A percentile compares a stretch with the other conserved stretches of the same genome.
Conservation (phyloP, 495 filamentous ascomycete genomes). For the Trichoderma erinaceum region DNA sequence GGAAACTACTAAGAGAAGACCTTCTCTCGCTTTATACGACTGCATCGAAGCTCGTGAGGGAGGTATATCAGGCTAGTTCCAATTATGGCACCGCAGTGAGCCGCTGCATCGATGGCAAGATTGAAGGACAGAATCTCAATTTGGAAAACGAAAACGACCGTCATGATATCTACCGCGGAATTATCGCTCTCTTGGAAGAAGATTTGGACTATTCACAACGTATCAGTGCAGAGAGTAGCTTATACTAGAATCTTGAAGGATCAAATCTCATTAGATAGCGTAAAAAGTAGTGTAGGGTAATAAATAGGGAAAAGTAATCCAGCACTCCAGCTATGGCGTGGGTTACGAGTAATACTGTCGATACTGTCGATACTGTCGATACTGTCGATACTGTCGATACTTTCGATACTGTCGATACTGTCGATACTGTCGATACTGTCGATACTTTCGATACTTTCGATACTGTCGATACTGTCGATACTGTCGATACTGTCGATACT, state of each 20-base stretch:
- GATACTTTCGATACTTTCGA: no score
- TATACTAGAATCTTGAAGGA: not conserved
- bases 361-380: no score
- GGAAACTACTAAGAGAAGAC: not conserved
- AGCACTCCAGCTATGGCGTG: no score
- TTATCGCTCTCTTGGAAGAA: constrained; percentile 18
- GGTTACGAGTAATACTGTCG: no score
- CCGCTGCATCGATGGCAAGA: constrained; percentile 19
- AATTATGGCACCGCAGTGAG: constrained; percentile 20
- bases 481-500: no score
- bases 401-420: no score
- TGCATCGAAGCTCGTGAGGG: not conserved
- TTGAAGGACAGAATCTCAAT: not conserved
- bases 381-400: no score
- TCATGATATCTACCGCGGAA: constrained; percentile 15
- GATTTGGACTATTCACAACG: constrained; percentile 16
- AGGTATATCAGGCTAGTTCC: not conserved
- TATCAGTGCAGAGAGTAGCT: not conserved
- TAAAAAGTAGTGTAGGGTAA: no score
- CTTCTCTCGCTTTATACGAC: not conserved
- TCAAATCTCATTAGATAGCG: no score
- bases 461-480: no score
- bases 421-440: no score
- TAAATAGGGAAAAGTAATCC: no score
- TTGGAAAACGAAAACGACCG: constrained; percentile 15